A percentile compares a stretch with the other conserved stretches of the same genome.
Evolutionary conservation across 2,329 filamentous ascomycete species (phyloP).

Genomic region (Chrysoporthe deuterocubensis): DNA sequence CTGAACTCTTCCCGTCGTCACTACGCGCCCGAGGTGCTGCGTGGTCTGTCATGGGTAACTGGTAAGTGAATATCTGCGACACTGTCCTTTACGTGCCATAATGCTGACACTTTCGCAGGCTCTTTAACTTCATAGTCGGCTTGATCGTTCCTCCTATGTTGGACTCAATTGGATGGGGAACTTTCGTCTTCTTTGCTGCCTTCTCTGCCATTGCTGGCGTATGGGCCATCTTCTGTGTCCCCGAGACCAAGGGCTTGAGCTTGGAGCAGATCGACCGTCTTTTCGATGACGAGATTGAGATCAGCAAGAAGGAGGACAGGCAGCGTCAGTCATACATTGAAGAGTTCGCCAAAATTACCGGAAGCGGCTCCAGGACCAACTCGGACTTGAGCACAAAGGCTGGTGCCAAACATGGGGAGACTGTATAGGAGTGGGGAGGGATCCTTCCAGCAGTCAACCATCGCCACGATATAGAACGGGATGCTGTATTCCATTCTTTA

Average conservation of each 20-base stretch:
- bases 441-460: too few species aligned
- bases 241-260: constrained; percentile 23
- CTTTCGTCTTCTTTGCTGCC: constrained; percentile 37
- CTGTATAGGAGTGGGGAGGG: neutral
- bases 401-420: neutral
- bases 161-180: constrained; percentile 38
- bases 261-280: neutral
- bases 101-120: too few species aligned
- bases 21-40: constrained; percentile 41
- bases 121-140: constrained; percentile 32
- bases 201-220: constrained; percentile 30
- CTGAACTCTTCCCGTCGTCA: constrained; percentile 36
- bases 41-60: constrained; percentile 43
- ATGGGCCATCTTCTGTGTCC: constrained; percentile 33
- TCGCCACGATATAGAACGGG: too few species aligned
- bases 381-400: neutral
- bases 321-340: neutral
- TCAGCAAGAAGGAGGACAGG: neutral
- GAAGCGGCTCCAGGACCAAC: neutral
- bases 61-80: constrained; percentile 27
- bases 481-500: too few species aligned
- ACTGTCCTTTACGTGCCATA: constrained; percentile 30
- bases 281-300: neutral
- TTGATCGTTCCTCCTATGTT: constrained; percentile 34
- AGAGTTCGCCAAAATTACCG: neutral